Evolutionary conservation across 768 basidiomycete species (phyloP).

Genomic region (Serendipita sp.): DNA sequence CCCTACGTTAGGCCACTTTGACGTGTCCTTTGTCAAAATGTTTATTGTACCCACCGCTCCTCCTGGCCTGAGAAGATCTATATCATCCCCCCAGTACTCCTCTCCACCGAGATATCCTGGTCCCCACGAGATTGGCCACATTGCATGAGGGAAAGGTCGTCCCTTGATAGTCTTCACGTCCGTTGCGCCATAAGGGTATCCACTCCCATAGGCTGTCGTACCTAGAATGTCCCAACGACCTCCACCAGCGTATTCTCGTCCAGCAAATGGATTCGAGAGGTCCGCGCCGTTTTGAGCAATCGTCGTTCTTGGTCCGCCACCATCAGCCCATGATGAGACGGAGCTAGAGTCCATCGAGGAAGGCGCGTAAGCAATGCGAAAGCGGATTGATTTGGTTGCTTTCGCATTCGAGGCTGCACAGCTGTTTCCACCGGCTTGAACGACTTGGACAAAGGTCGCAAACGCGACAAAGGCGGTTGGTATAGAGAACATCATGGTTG

Average conservation of each 20-base stretch:
- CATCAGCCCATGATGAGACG: neutral
- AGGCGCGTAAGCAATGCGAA: neutral
- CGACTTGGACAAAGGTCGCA: too few relatives aligned
- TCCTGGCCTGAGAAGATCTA: slow-evolving; percentile 4
- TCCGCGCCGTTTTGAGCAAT: neutral
- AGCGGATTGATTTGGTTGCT: neutral
- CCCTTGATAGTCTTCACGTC: neutral
- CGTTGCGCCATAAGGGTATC: slow-evolving; percentile 4
- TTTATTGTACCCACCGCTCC: neutral
- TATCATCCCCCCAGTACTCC: neutral
- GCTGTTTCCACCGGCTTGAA: too few relatives aligned
- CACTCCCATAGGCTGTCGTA: slow-evolving; percentile 1
- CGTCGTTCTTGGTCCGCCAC: neutral
- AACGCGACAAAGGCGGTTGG: too few relatives aligned
- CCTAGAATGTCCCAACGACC: neutral
- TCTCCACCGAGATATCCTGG: neutral
- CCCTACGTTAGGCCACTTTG: neutral
- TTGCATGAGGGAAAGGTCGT: slow-evolving; percentile 2
- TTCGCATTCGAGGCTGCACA: too few relatives aligned
- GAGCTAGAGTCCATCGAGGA: neutral
- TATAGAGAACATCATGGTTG: too few relatives aligned
- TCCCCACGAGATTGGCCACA: slow-evolving; percentile 6
- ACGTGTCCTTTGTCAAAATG: neutral
- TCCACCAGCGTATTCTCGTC: slow-evolving; percentile 5
- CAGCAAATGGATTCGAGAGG: slow-evolving; percentile 5